phyloP scores from a whole-genome alignment of 441 rosid species.

The Francoa sonchifolia region DNA sequence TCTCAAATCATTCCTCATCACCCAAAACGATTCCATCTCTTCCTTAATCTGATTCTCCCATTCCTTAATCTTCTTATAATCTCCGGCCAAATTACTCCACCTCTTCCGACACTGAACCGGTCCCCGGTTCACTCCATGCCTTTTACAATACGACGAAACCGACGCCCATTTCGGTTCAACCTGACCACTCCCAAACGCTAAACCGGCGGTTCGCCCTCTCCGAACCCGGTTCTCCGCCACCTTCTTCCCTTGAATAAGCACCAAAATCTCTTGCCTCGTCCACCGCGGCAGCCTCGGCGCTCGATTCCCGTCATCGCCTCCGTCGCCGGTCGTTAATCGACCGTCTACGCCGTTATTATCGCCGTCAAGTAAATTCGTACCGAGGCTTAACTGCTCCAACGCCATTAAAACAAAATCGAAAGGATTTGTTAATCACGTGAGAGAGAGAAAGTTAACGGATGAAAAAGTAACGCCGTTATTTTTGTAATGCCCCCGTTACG shows the following conservation, averaged over 20 bases:
- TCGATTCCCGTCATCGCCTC: too few relatives aligned
- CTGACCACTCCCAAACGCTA: slow-evolving; percentile 2
- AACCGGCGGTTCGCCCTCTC: slow-evolving; percentile 2
- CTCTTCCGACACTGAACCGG: slow-evolving; percentile 24
- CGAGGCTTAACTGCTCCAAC: neutral
- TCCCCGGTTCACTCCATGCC: slow-evolving; percentile 16
- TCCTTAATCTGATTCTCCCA: slow-evolving; percentile 17
- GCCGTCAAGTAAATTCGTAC: too few relatives aligned
- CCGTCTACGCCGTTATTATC: too few relatives aligned
- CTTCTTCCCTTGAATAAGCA: slow-evolving; percentile 22
- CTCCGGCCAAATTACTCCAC: slow-evolving; percentile 22
- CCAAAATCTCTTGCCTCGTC: slow-evolving; percentile 16
- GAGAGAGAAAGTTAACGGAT: too few relatives aligned
- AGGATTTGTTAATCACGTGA: too few relatives aligned
- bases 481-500: too few relatives aligned
- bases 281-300: neutral
- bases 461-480: too few relatives aligned
- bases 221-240: slow-evolving; percentile 14
- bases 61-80: slow-evolving; percentile 22
- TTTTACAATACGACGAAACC: slow-evolving; percentile 19
- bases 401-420: neutral
- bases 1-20: slow-evolving; percentile 16
- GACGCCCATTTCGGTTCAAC: slow-evolving; percentile 23
- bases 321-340: too few relatives aligned
- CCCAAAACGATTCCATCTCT: slow-evolving; percentile 20